Base-by-base conservation (phyloP, 495 filamentous ascomycete genomes). In the Lichenothelia convexa region DNA sequence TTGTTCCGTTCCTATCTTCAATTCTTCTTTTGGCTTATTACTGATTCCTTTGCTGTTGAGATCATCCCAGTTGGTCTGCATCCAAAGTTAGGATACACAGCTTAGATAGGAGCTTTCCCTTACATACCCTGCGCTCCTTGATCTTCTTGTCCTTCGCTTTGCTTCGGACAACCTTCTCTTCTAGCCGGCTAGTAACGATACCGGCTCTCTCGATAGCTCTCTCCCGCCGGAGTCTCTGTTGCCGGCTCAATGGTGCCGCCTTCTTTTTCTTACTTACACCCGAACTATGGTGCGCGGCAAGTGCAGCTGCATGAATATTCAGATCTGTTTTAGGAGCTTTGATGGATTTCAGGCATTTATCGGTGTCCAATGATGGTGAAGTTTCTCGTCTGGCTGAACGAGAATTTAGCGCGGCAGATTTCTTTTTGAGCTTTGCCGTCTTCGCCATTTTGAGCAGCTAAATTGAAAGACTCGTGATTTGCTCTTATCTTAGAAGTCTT, bases 141-240 rank as follows among this genome's bases (percentile, higher is more conserved):
- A 83, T 65, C n/a, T 46, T 61, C 46, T 68, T 73, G 19, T 63
- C 69, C 36, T 65, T 65, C 13, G 47, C 63, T 43, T 70, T 60
- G 56, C 78, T 85, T 48, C 71, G 71, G 36, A 69, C 60, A 30
- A 80, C 60, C 51, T 86, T 91, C 36, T 60, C 64, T 49, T 76
- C 71, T 35, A 71, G 62, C 48, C 74, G 74, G 47, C 83, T 80
- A 52, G 73, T 58, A 45, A 77, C 59, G 5, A 64, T 64, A 45
- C 79, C 79, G 22, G 80, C 84, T 40, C 71, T 67, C 48, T 86
- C 80, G 45, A 84, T 62, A 18, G 60, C 73, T 56, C 75, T 79
- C 47, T 81, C 70, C 21, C 79, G 68, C 32, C 83, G 62, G 48
- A 65, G 51, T 7, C 70, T 65, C 43, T 83, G 78, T 38, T 71